Evolutionary conservation across 768 basidiomycete genomes (phyloP), one percentile per base, ranked within the genome.

Genomic region (Hirschioporus abietinus): DNA sequence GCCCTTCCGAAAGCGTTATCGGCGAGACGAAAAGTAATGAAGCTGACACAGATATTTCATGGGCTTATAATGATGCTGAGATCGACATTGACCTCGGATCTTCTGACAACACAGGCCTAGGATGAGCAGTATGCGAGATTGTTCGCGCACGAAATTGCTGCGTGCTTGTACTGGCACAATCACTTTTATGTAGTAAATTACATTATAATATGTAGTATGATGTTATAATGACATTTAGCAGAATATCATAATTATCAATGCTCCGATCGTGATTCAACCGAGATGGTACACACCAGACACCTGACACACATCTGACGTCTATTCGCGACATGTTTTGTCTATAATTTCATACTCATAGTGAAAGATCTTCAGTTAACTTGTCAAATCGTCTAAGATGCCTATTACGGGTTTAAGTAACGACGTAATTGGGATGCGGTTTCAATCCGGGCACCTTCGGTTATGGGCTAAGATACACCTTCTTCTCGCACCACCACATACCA

Each of bases 11-110:
- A 52, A 15, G 42, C 20, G 3, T 10, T 52, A 20, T 10, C 3
- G 6, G 42, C 12, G 12, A 15, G 42, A 52, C 20, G 20, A 52
- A 20, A 52, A 10, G 42, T 15, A 12, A 52, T 52, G 60, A 61
- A 61, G 60, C 30, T 34, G 60, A 18, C 25, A 26, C 58, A 18
- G 60, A 61, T 34, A 61, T 61, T 25, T 25, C 60, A 17, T 61
- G 60, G 60, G 60, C 60, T 25, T 61, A 23, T 24, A 61, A 61
- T 23, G 60, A 61, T 5, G 60, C 24, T 23, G 60, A 25, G 1
- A 3, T 24, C 5, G 24, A 25, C 60, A 24, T 25, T 24, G 60
- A 61, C 60, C 18, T 25, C 6, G 25, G 9, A 25, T 6, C 60
- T 1, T 24, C 60, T 25, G 30, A 30, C 30, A 8, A 61, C 20